These are phyloP conservation scores for Psilocybe mexicana DNA, from an alignment of 1,284 basidiomycete species.

Conservation along the genomic window DNA sequence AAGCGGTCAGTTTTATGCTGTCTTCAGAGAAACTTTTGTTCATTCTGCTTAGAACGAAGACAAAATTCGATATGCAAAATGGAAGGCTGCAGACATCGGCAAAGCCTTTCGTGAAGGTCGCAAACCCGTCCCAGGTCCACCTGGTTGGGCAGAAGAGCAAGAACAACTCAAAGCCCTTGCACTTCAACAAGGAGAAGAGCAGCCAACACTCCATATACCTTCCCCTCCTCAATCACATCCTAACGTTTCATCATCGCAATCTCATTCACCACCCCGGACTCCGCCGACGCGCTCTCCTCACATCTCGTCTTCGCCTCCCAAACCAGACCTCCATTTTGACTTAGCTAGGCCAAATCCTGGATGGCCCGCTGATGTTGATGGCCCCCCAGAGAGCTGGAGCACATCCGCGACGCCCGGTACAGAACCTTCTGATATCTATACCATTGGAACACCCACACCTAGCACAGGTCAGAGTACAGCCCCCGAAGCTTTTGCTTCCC, in stretches of 20 bases:
- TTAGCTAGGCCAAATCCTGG: neutral
- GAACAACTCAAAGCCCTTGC: constrained; percentile 31
- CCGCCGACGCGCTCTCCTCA: constrained; percentile 29
- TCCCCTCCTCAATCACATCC: constrained; percentile 20
- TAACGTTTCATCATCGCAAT: constrained; percentile 10
- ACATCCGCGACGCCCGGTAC: constrained; percentile 63
- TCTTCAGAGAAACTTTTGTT: constrained; percentile 2
- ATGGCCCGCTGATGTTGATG: constrained; percentile 29
- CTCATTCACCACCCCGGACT: constrained; percentile 21
- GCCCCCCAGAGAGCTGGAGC: constrained; percentile 61
- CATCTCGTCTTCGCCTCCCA: constrained; percentile 14
- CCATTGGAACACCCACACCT: constrained; percentile 12
- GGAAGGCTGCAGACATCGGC: constrained; percentile 89
- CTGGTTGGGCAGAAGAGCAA: constrained; percentile 41
- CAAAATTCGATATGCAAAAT: constrained; percentile 88
- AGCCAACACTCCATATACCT: constrained; percentile 13
- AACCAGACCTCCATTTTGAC: constrained; percentile 1
- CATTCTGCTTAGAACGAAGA: constrained; percentile 56
- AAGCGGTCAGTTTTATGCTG: constrained; percentile 37
- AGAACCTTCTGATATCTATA: constrained; percentile 21
- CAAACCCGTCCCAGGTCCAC: constrained; percentile 66
- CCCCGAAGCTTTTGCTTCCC: neutral
- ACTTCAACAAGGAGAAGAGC: constrained; percentile 18
- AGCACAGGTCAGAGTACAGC: constrained; percentile 8
- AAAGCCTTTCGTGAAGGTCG: constrained; percentile 88